Conservation (phyloP, 768 basidiomycete genomes). For the Termitomyces sp. region DNA sequence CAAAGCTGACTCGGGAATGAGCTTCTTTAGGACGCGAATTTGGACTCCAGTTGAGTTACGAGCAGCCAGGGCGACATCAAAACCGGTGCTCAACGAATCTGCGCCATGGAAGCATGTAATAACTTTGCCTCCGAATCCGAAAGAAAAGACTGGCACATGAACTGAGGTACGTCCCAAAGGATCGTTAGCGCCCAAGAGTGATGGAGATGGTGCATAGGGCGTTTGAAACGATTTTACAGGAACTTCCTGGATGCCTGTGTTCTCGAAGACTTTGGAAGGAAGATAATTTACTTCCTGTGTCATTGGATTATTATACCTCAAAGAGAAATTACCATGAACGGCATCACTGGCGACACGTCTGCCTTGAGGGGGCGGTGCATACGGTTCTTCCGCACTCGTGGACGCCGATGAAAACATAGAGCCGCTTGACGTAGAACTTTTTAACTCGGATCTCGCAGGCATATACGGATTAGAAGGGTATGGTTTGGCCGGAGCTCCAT, state of each 20-base stretch:
- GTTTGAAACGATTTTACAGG: constrained; percentile 34
- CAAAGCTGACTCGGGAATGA: constrained; percentile 64
- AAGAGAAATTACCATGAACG: constrained; percentile 19
- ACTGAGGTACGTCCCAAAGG: constrained; percentile 69
- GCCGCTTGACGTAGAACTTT: constrained; percentile 39
- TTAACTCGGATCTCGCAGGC: constrained; percentile 18
- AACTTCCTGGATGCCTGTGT: constrained; percentile 25
- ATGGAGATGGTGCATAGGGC: constrained; percentile 81
- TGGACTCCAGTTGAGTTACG: constrained; percentile 65
- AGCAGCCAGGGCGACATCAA: constrained; percentile 72
- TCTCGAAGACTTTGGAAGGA: constrained; percentile 9
- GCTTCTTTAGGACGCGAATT: constrained; percentile 58
- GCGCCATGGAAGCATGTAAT: constrained; percentile 84
- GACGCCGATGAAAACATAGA: constrained; percentile 30
- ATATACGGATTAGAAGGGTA: constrained; percentile 11
- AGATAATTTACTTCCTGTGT: constrained; percentile 13
- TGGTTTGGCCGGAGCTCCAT: constrained; percentile 16
- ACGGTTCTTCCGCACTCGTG: constrained; percentile 29
- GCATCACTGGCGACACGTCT: constrained; percentile 20
- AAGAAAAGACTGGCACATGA: constrained; percentile 75
- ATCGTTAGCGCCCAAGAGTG: constrained; percentile 76
- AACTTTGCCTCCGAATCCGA: constrained; percentile 92
- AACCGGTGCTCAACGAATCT: constrained; percentile 59
- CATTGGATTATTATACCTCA: constrained; percentile 20
- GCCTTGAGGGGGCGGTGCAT: constrained; percentile 22